Conservation (phyloP, 768 basidiomycete species). For the Lentinula aciculospora region DNA sequence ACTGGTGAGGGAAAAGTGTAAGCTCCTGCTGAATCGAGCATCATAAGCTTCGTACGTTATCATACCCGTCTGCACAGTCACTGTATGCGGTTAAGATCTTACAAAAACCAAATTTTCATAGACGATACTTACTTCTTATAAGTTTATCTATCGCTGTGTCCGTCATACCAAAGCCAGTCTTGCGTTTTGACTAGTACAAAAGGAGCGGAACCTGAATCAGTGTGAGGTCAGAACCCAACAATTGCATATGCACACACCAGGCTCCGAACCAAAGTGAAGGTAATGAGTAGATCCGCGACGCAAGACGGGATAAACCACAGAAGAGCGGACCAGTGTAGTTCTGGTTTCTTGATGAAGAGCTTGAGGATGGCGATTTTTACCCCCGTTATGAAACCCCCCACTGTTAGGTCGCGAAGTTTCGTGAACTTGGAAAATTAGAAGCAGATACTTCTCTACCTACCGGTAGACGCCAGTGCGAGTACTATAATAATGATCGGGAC, state of each 20-base stretch:
- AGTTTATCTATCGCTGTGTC: slow-evolving; percentile 7
- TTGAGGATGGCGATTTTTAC: slow-evolving; percentile 3
- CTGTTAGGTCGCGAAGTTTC: background rate
- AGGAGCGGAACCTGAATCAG: background rate
- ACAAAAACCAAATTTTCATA: background rate
- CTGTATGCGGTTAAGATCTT: background rate
- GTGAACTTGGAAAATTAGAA: background rate
- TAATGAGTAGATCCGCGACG: slow-evolving; percentile 5
- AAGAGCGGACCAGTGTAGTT: slow-evolving; percentile 5
- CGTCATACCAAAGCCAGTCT: slow-evolving; percentile 5
- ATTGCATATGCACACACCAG: background rate
- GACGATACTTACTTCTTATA: background rate
- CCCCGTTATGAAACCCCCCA: slow-evolving; percentile 1
- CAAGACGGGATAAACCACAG: slow-evolving; percentile 7
- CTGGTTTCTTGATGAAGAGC: slow-evolving; percentile 7
- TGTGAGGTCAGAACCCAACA: background rate
- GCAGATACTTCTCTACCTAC: background rate
- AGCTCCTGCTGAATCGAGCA: background rate
- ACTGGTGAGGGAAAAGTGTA: slow-evolving; percentile 11
- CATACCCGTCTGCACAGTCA: slow-evolving; percentile 6
- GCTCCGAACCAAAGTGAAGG: slow-evolving; percentile 1
- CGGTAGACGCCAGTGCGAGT: slow-evolving; percentile 3
- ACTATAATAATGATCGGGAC: slow-evolving; percentile 7
- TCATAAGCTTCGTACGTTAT: background rate
- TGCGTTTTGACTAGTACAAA: background rate